Conservation (phyloP, 495 filamentous ascomycete species). For the Penicillium dipodomyicola region DNA sequence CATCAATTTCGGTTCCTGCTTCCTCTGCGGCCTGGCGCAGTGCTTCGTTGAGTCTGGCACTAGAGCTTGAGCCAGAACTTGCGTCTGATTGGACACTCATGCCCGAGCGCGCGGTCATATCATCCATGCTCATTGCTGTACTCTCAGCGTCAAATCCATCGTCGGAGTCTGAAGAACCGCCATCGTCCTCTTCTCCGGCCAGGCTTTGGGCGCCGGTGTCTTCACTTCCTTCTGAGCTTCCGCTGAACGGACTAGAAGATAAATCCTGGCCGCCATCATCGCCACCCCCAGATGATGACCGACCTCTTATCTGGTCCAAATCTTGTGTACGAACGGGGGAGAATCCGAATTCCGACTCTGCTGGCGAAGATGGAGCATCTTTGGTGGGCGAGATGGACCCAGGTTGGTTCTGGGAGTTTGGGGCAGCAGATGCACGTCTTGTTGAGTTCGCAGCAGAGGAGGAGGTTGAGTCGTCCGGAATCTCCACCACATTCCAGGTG, state of each 20-base stretch:
- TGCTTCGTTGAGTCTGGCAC: constrained; percentile 67
- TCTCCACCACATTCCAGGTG: constrained; percentile 94
- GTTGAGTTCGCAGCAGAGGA: constrained; percentile 75
- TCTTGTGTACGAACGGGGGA: constrained; percentile 71
- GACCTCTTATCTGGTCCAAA: constrained; percentile 52
- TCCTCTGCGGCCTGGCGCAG: constrained; percentile 71
- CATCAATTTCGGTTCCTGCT: constrained; percentile 65
- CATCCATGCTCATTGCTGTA: constrained; percentile 72
- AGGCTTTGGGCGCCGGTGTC: constrained; percentile 47
- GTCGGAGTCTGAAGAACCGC: constrained; percentile 43
- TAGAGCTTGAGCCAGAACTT: constrained; percentile 62
- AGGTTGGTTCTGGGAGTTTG: constrained; percentile 44
- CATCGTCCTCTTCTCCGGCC: constrained; percentile 54
- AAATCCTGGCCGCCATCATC: constrained; percentile 48
- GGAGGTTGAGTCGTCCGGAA: constrained; percentile 80
- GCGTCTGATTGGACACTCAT: constrained; percentile 53
- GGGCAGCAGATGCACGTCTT: constrained; percentile 63
- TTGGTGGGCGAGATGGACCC: constrained; percentile 43
- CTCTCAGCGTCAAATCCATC: constrained; percentile 66
- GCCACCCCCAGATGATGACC: constrained; percentile 18
- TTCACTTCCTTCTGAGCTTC: constrained; percentile 62
- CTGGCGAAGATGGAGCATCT: constrained; percentile 66
- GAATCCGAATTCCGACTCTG: constrained; percentile 56
- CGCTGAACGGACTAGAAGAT: constrained; percentile 77
- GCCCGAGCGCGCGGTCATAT: constrained; percentile 65